These are phyloP conservation scores for Pelargonium australe DNA, from an alignment of 441 rosid species.

Conservation along the genomic window DNA sequence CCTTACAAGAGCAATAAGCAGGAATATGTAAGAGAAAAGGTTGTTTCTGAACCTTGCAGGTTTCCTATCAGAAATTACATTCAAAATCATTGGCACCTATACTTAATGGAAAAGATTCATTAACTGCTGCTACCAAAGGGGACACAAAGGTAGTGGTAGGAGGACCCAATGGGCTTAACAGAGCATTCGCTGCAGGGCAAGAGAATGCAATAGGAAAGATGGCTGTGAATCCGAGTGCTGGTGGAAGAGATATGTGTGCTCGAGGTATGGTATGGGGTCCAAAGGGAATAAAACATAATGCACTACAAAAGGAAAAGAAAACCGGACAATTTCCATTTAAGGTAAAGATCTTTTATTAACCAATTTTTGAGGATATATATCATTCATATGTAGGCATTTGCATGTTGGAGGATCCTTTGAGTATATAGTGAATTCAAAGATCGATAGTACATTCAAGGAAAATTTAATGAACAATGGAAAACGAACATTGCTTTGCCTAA, in stretches of 20 bases:
- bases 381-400: not conserved
- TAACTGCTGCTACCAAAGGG: constrained; percentile 18
- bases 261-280: constrained; percentile 22
- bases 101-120: constrained; percentile 23
- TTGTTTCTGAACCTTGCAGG: constrained; percentile 28
- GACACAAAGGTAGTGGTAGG: constrained; percentile 19
- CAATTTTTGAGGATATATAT: not conserved
- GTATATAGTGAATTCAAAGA: not conserved
- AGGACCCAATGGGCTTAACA: constrained; percentile 14
- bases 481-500: no score
- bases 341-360: constrained; percentile 27
- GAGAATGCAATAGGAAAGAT: constrained; percentile 30
- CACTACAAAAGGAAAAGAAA: constrained; percentile 20
- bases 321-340: constrained; percentile 25
- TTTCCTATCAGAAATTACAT: constrained; percentile 16
- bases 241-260: constrained; percentile 18
- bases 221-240: constrained; percentile 20
- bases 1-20: not conserved
- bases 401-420: not conserved
- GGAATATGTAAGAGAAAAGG: not conserved
- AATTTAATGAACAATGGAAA: no score
- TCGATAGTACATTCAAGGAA: not conserved
- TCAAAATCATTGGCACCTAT: constrained; percentile 26
- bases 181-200: constrained; percentile 27
- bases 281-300: constrained; percentile 21